Base-by-base conservation (phyloP, 2,329 filamentous ascomycete species). In the Raffaelea albimanens region DNA sequence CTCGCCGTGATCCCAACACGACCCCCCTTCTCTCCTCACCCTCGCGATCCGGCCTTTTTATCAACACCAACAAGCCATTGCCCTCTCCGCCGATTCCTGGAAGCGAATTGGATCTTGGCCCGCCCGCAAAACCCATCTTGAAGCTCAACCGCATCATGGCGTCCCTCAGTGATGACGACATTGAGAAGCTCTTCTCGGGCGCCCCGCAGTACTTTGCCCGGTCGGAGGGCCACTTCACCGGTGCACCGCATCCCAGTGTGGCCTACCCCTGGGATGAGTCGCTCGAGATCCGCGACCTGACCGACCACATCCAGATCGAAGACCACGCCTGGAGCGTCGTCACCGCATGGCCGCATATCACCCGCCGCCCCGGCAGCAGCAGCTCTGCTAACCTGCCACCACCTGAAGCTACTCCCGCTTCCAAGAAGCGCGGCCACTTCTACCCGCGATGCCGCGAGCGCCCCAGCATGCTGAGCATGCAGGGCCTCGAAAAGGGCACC, bases 111-210 rank as follows among this genome's bases (percentile, higher is more conserved):
- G 62, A 63, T 49, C 59, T 66, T 57, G 63, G 60, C 50, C 60
- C 61, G 43, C 60, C 65, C 39, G 60, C 61, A 48, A 70, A 63
- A 53, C 71, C 70, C 33, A 62, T 72, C 49, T 61, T 79, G 51
- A 76, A 70, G 57, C 63, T 80, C 36, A 66, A 71, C 51, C 70
- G 72, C 60, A 81, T 78, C 64, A 82, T 82, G 71, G 68, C 76
- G 40, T 73, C 72, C 43, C 67, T 84, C 50, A 73, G 65, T 56
- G 71, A 78, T 41, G 66, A 70, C 38, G 79, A 85, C 54, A 67
- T 87, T 45, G 78, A 82, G 64, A 78, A 80, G 62, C 73, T 87
- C 57, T 87, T 87, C 68, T 84, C 82, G 22, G 83, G 83, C n/a
- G 83, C 83, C 40, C 83, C 83, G 53, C 82, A 85, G 60, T 87